Conservation (phyloP, 2,329 filamentous ascomycete species). For the Venturiaceae sp. region DNA sequence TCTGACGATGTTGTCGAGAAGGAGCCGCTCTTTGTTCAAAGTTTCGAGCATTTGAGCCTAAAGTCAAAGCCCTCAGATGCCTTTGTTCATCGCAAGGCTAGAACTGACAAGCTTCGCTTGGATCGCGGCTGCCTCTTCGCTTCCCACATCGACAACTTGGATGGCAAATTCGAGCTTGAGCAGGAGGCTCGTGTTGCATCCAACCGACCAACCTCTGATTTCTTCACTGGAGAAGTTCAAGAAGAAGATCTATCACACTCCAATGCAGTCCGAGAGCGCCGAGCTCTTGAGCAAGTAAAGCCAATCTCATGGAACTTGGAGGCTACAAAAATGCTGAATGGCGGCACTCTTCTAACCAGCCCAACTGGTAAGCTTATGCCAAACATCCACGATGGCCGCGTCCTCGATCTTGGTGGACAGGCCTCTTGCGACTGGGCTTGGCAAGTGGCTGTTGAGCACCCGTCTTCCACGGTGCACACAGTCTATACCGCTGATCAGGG, state of each 20-base stretch:
- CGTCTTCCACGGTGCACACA: conserved; percentile 78
- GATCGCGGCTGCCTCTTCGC: conserved; percentile 65
- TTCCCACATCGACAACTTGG: conserved; percentile 68
- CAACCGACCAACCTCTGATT: conserved; percentile 30
- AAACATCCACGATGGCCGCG: conserved; percentile 47
- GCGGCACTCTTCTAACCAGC: conserved; percentile 49
- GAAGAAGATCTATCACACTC: conserved; percentile 38
- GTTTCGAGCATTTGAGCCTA: conserved; percentile 67
- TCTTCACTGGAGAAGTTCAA: conserved; percentile 18
- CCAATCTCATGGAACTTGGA: conserved; percentile 53
- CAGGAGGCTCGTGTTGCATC: conserved; percentile 30
- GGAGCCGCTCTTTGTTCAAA: conserved; percentile 79
- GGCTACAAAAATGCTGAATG: conserved; percentile 50
- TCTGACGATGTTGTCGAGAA: conserved; percentile 9
- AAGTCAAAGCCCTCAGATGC: conserved; percentile 60
- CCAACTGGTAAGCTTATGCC: conserved; percentile 46
- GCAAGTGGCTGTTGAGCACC: conserved; percentile 81
- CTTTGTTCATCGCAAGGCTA: conserved; percentile 74
- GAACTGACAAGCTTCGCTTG: conserved; percentile 82
- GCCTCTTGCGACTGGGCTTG: conserved; percentile 90
- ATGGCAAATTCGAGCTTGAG: conserved; percentile 75
- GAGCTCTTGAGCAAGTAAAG: conserved; percentile 63
- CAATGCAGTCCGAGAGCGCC: conserved; percentile 61
- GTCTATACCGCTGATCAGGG: conserved; percentile 52
- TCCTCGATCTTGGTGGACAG: conserved; percentile 82